Conservation (phyloP, 768 basidiomycete species). For the Fomitopsis serialis region DNA sequence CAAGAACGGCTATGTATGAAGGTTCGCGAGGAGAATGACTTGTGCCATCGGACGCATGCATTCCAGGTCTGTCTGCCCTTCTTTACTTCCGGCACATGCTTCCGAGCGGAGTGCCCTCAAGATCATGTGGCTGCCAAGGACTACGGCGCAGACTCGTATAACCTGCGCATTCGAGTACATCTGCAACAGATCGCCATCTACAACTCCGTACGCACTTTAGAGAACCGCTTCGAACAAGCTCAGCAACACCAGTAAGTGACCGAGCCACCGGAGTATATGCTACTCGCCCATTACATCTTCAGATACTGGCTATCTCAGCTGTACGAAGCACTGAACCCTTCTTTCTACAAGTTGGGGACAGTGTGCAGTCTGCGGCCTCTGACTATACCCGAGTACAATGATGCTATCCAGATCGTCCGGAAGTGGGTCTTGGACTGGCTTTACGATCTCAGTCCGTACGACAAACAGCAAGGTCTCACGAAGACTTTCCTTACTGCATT, state of each 20-base stretch:
- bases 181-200: constrained; percentile 46
- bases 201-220: constrained; percentile 22
- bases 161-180: constrained; percentile 37
- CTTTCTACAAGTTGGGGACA: constrained; percentile 40
- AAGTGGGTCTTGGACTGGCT: constrained; percentile 42
- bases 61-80: constrained; percentile 36
- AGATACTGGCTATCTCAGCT: constrained; percentile 44
- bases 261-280: too few relatives aligned
- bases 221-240: not conserved
- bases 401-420: constrained; percentile 32
- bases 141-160: constrained; percentile 31
- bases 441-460: constrained; percentile 25
- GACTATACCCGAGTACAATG: constrained; percentile 34
- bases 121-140: constrained; percentile 29
- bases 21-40: constrained; percentile 28
- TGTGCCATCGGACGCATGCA: constrained; percentile 23
- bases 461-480: not conserved
- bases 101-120: constrained; percentile 32
- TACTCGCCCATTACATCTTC: too few relatives aligned
- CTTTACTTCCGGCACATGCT: constrained; percentile 1
- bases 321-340: constrained; percentile 46
- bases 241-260: constrained; percentile 2
- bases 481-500: constrained; percentile 35
- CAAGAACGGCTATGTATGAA: constrained; percentile 20
- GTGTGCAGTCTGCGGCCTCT: constrained; percentile 27